These are phyloP conservation scores for Hygrophorus pudorinus DNA, from an alignment of 768 basidiomycete genomes.

Conservation along the genomic window DNA sequence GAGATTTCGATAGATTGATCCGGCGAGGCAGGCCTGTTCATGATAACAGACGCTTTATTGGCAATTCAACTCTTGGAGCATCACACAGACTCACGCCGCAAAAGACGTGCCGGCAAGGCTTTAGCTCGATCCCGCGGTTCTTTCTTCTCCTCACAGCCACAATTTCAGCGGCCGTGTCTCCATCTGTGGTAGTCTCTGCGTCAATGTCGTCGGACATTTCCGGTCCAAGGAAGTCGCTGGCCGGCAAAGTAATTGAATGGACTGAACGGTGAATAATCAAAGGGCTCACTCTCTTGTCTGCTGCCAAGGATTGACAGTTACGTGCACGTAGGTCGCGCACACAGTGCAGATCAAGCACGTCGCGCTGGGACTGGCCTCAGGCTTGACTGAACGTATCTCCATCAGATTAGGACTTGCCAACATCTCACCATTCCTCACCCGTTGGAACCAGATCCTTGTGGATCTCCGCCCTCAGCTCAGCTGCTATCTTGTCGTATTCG, in stretches of 20 bases:
- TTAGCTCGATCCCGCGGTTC: conserved; percentile 12
- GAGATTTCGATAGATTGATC: conserved; percentile 11
- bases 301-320: conserved; percentile 14
- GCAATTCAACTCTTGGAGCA: background rate
- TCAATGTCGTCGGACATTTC: conserved; percentile 13
- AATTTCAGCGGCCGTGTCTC: background rate
- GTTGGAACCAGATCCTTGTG: conserved; percentile 2
- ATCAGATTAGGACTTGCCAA: background rate
- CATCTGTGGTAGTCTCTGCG: conserved; percentile 7
- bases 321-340: conserved; percentile 11
- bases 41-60: background rate
- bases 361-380: conserved; percentile 2
- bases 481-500: conserved; percentile 4
- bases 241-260: background rate
- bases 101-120: conserved; percentile 14
- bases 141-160: background rate
- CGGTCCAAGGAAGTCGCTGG: conserved; percentile 10
- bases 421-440: conserved; percentile 5
- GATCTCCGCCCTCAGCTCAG: conserved; percentile 8
- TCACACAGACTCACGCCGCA: conserved; percentile 10
- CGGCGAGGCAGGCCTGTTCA: conserved; percentile 13
- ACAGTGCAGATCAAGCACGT: conserved; percentile 11
- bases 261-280: background rate
- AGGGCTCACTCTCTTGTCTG: conserved; percentile 6
- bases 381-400: conserved; percentile 1